These are phyloP conservation scores for Solanum paucissectum DNA, from an alignment of 257 asterid genomes.

Conservation along the genomic window DNA sequence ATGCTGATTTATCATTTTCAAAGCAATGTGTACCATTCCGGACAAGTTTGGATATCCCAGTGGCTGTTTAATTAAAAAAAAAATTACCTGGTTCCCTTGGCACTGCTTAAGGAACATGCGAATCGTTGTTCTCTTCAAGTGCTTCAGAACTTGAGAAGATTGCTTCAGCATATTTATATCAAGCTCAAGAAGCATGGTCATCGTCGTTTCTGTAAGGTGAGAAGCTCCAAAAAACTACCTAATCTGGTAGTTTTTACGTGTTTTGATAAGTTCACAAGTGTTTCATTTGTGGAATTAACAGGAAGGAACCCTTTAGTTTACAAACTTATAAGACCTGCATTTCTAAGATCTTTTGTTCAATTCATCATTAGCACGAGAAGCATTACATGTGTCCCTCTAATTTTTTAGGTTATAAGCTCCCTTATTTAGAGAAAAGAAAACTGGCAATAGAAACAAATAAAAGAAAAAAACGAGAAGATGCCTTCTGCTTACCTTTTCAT, in stretches of 20 bases:
- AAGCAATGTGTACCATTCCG: constrained; percentile 17
- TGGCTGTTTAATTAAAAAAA: constrained; percentile 44
- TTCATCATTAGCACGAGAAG: background rate
- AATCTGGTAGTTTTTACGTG: background rate
- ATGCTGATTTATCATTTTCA: constrained; percentile 19
- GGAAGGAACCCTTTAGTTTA: background rate
- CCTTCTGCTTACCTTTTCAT: background rate
- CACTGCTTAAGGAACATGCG: background rate
- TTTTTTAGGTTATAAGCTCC: background rate
- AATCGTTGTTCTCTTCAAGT: background rate
- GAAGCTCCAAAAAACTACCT: background rate
- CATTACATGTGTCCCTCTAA: background rate
- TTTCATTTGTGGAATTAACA: background rate
- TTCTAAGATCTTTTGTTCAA: background rate
- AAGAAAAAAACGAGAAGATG: background rate
- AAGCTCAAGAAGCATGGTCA: background rate
- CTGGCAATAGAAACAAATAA: background rate
- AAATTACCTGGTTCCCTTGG: constrained; percentile 3
- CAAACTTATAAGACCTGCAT: background rate
- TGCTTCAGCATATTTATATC: background rate
- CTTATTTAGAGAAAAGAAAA: background rate
- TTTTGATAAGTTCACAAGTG: background rate
- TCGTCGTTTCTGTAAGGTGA: background rate
- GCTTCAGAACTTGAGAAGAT: background rate
- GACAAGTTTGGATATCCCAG: constrained; percentile 34